Evolutionary conservation across 2,329 filamentous ascomycete species (phyloP).

Genomic region (Calonectria hongkongensis): DNA sequence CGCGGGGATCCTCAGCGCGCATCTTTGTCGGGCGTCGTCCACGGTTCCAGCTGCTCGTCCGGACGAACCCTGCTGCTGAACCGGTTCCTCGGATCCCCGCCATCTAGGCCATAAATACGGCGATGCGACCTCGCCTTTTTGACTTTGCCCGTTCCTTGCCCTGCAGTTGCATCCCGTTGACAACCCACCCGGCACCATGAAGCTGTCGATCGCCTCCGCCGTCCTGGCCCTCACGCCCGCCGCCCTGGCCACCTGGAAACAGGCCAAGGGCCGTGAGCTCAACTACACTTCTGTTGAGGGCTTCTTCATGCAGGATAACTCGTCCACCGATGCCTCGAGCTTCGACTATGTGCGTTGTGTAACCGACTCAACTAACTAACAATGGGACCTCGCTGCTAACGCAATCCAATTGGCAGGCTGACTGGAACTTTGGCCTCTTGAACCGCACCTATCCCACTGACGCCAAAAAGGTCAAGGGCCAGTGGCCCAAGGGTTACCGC

Average conservation of each 20-base stretch:
- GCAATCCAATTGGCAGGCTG: slow-evolving; percentile 64
- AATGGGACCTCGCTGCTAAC: slow-evolving; percentile 33
- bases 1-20: background rate
- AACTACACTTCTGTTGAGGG: slow-evolving; percentile 77
- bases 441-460: slow-evolving; percentile 77
- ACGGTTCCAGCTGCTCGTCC: background rate
- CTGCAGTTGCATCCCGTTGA: background rate
- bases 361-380: background rate
- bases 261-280: slow-evolving; percentile 64
- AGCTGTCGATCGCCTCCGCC: slow-evolving; percentile 55
- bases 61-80: slow-evolving; percentile 13
- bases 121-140: background rate
- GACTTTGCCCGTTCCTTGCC: background rate
- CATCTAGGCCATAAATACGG: slow-evolving; percentile 17
- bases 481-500: slow-evolving; percentile 58
- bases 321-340: slow-evolving; percentile 69
- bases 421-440: slow-evolving; percentile 79
- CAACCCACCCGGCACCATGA: slow-evolving; percentile 53
- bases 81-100: slow-evolving; percentile 23
- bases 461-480: slow-evolving; percentile 55
- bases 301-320: slow-evolving; percentile 79
- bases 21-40: background rate
- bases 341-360: slow-evolving; percentile 77
- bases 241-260: slow-evolving; percentile 57
- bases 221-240: slow-evolving; percentile 55